phyloP scores from a whole-genome alignment of 805 yeast species.

The Wickerhamomyces queroliae region DNA sequence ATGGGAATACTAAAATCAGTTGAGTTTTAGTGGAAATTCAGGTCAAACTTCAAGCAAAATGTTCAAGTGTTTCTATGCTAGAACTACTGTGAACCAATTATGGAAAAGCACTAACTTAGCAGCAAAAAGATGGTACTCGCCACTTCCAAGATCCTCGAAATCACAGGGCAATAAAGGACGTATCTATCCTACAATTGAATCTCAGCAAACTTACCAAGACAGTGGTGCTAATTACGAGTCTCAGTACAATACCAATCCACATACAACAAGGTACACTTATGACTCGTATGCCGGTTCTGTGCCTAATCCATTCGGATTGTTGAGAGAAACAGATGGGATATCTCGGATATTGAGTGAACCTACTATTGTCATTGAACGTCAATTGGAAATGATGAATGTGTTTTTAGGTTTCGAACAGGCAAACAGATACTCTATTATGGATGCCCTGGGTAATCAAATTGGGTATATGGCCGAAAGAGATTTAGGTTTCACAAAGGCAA shows the following conservation, averaged over 20 bases:
- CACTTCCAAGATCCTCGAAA: conserved; percentile 10
- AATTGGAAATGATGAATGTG: conserved; percentile 82
- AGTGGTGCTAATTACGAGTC: not conserved
- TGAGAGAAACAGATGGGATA: conserved; percentile 53
- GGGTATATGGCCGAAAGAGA: conserved; percentile 86
- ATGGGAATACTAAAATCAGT: too few relatives aligned
- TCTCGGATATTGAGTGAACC: conserved; percentile 68
- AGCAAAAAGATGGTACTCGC: conserved; percentile 11
- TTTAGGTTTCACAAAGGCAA: conserved; percentile 41
- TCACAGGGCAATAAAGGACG: not conserved
- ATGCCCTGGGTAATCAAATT: conserved; percentile 63
- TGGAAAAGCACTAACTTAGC: not conserved
- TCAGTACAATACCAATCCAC: not conserved
- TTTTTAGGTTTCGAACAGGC: conserved; percentile 90
- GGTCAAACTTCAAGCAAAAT: too few relatives aligned
- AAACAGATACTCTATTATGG: conserved; percentile 69
- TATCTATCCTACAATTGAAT: not conserved
- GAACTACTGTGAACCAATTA: not conserved
- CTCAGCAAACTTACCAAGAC: conserved; percentile 4
- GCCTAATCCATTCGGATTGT: conserved; percentile 43
- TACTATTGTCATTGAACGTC: conserved; percentile 80
- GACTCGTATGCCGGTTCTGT: conserved; percentile 3
- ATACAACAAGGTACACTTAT: not conserved
- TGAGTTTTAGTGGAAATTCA: too few relatives aligned
- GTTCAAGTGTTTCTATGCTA: too few relatives aligned